Conservation (phyloP, 2,329 filamentous ascomycete species). For the Magnaporthiopsis poae region DNA sequence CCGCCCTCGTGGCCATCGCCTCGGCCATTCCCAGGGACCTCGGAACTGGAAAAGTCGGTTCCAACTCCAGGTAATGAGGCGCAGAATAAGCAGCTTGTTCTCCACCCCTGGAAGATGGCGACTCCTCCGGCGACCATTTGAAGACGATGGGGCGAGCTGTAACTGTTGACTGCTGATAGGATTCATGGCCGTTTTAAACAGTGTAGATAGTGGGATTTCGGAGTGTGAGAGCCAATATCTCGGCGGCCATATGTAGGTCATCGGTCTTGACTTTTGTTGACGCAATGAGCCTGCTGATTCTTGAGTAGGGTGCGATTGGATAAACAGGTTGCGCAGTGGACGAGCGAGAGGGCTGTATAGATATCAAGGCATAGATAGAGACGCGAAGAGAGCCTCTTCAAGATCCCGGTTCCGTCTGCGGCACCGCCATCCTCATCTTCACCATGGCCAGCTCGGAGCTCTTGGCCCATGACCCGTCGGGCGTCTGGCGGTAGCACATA, state of each 20-base stretch:
- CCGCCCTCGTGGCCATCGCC: no score
- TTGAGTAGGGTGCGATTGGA: background rate
- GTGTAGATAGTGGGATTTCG: no score
- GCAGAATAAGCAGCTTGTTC: no score
- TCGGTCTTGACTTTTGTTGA: background rate
- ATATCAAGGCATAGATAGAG: background rate
- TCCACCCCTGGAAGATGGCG: no score
- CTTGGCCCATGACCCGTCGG: slow-evolving; percentile 48
- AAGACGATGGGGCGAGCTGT: no score
- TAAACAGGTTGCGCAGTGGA: background rate
- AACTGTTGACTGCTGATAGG: no score
- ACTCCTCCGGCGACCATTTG: no score
- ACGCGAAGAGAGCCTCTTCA: background rate
- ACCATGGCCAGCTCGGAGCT: slow-evolving; percentile 51
- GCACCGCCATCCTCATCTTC: slow-evolving; percentile 43
- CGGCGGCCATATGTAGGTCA: background rate
- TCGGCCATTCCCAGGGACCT: no score
- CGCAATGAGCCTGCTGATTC: background rate
- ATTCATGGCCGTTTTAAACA: no score
- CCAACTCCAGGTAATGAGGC: no score
- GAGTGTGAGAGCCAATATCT: background rate
- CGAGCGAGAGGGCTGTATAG: background rate
- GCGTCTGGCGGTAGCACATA: slow-evolving; percentile 51
- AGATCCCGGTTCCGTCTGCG: slow-evolving; percentile 12
- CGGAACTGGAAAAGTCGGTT: background rate